Percentiles rank a stretch among this genome's conserved stretches.
phyloP scores from a whole-genome alignment of 1,139 yeast species.

The Candida sp. region DNA sequence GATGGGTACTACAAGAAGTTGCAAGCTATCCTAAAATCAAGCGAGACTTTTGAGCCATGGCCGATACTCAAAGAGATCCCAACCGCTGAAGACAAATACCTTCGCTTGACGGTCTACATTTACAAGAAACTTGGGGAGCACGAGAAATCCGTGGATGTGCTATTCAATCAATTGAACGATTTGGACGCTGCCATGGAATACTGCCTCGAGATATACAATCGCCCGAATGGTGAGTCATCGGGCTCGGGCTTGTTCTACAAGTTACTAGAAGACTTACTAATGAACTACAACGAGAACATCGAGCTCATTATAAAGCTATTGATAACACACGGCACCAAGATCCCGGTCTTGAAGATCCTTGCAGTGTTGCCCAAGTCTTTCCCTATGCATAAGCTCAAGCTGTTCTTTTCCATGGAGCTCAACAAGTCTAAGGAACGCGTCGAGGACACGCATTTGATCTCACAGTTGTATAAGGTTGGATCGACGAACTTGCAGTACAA shows the following conservation, averaged over 20 bases:
- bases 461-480: slow-evolving; percentile 43
- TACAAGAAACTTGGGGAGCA: slow-evolving; percentile 66
- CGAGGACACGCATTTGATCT: slow-evolving; percentile 29
- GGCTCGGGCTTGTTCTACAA: slow-evolving; percentile 48
- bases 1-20: slow-evolving; percentile 36
- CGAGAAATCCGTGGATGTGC: slow-evolving; percentile 64
- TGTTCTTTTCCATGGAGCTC: slow-evolving; percentile 53
- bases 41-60: slow-evolving; percentile 50
- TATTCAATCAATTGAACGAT: slow-evolving; percentile 62
- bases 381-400: slow-evolving; percentile 46
- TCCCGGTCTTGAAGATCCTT: slow-evolving; percentile 56
- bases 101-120: slow-evolving; percentile 59
- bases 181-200: slow-evolving; percentile 62
- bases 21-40: slow-evolving; percentile 36
- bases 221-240: slow-evolving; percentile 30
- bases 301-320: slow-evolving; percentile 49
- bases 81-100: slow-evolving; percentile 34
- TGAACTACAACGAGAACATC: slow-evolving; percentile 33
- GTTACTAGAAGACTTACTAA: slow-evolving; percentile 40
- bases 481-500: slow-evolving; percentile 35
- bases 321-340: slow-evolving; percentile 52
- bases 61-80: slow-evolving; percentile 44
- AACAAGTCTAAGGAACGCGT: slow-evolving; percentile 31
- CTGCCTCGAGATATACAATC: slow-evolving; percentile 54
- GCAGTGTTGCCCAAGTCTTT: slow-evolving; percentile 54